Conservation (phyloP, 768 basidiomycete genomes). For the Phaffia tasmanica region DNA sequence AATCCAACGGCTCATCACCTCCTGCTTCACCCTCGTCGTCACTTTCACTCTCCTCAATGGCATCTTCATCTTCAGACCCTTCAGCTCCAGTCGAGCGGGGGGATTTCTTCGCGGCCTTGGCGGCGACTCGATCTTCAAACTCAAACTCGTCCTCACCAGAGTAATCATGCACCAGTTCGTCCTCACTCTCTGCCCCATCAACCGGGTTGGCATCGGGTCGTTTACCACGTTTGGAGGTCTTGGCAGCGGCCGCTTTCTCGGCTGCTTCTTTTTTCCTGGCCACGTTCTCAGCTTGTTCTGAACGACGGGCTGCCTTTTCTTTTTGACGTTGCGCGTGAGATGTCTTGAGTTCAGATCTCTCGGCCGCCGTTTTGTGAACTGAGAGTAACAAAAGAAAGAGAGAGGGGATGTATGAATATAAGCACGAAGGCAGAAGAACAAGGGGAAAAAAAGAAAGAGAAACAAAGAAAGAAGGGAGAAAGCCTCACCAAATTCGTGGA, state of each 20-base stretch:
- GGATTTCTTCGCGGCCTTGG: background rate
- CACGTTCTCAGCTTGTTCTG: conserved; percentile 87
- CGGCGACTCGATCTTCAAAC: conserved; percentile 20
- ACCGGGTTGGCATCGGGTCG: background rate
- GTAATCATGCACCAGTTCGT: conserved; percentile 24
- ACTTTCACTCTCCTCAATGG: conserved; percentile 5
- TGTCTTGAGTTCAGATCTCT: conserved; percentile 54
- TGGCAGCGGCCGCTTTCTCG: conserved; percentile 33
- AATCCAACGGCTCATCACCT: conserved; percentile 2
- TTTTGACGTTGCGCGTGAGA: conserved; percentile 68
- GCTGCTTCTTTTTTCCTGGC: conserved; percentile 53
- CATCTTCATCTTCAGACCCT: conserved; percentile 10
- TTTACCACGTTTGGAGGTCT: conserved; percentile 24
- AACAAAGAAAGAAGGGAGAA: background rate
- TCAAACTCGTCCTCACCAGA: conserved; percentile 26
- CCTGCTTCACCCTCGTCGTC: conserved; percentile 15
- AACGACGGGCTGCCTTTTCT: conserved; percentile 62
- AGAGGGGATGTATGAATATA: background rate
- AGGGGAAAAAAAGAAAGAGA: background rate
- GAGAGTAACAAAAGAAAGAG: conserved; percentile 23
- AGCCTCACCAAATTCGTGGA: conserved; percentile 78
- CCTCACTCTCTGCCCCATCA: conserved; percentile 4
- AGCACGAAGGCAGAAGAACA: background rate
- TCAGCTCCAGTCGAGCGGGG: background rate
- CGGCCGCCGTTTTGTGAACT: conserved; percentile 85